Conservation (phyloP, 1,284 basidiomycete genomes). For the Cerrena zonata region DNA sequence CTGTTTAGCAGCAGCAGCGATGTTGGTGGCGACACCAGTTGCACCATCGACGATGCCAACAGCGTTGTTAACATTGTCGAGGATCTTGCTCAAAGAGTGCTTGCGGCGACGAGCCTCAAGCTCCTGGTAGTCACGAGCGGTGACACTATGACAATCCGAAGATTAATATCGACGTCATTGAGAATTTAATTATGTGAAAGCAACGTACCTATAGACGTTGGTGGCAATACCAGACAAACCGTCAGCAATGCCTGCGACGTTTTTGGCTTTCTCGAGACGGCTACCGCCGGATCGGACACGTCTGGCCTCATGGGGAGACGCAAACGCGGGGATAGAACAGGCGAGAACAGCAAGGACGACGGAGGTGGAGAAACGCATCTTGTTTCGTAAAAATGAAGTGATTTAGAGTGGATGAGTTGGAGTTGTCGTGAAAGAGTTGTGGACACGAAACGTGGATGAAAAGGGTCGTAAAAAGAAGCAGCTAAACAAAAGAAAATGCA, state of each 20-base stretch:
- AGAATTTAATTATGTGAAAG: not conserved
- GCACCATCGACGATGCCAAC: not conserved
- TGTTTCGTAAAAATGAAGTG: constrained; percentile 1
- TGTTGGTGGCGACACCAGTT: not conserved
- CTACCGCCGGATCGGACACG: not conserved
- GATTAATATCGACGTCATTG: not conserved
- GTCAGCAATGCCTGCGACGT: not conserved
- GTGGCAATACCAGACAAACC: not conserved
- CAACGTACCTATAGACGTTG: not conserved
- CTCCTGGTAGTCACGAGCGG: not conserved
- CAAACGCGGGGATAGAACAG: constrained; percentile 3
- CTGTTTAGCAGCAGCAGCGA: not conserved
- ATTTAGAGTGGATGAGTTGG: not conserved
- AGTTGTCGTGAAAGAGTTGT: constrained; percentile 3
- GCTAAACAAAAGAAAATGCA: not conserved
- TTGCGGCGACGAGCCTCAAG: constrained; percentile 2
- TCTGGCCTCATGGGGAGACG: not conserved
- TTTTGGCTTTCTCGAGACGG: not conserved
- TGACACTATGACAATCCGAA: too few species aligned
- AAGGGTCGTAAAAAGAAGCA: not conserved
- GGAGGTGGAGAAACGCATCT: constrained; percentile 6
- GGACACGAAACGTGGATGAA: not conserved
- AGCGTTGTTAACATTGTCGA: not conserved
- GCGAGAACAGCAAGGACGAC: constrained; percentile 4
- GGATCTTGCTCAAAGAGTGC: not conserved